Base-by-base conservation (phyloP, 306 rosid genomes). In the Acacia crassicarpa region DNA sequence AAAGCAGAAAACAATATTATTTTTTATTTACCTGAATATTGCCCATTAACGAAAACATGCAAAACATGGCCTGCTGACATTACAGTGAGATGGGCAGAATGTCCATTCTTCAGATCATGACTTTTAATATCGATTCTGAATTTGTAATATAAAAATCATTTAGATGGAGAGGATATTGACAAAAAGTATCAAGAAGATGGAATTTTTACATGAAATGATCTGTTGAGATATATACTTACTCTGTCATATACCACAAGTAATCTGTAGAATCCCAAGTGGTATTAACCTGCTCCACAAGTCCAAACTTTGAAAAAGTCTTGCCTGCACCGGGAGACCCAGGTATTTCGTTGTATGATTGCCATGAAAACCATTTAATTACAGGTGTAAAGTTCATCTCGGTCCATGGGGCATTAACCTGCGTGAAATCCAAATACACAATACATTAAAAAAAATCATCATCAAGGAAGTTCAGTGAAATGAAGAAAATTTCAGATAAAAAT, bases 161-260 rank as follows among this genome's bases (percentile, higher is more conserved):
- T 51, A 81, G 82, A 78, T 67, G 74, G 70, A 78, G 81, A 62
- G 19, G 40, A 25, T 19, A 53, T 9, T 59, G 27, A 11, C 22
- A 32, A 44, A 30, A 74, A 66, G 8, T 35, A 66, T 54, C 40
- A 84, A 84, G 17, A 67, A 27, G 79, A 81, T 65, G 51, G 65
- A 54, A 73, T 75, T 74, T 78, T 23, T 2, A 53, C 2, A 6
- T n/a, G 13, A 12, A 81, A 75, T 70, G 70, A 74, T 40, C 16
- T 65, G 70, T 78, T 82, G 77, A 73, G 68, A 75, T 83, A 74
- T 73, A 33, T 73, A 33, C 85, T 83, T 87, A 93, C 98, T 91
- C 94, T 80, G 98, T 91, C 82, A 89, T 82, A 70, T 95, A 95
- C 98, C 98, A 95, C 69, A 95, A 73, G 79, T 95, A 95, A 78